Conservation (phyloP, 2,329 filamentous ascomycete species). For the Exophiala bonariae region DNA sequence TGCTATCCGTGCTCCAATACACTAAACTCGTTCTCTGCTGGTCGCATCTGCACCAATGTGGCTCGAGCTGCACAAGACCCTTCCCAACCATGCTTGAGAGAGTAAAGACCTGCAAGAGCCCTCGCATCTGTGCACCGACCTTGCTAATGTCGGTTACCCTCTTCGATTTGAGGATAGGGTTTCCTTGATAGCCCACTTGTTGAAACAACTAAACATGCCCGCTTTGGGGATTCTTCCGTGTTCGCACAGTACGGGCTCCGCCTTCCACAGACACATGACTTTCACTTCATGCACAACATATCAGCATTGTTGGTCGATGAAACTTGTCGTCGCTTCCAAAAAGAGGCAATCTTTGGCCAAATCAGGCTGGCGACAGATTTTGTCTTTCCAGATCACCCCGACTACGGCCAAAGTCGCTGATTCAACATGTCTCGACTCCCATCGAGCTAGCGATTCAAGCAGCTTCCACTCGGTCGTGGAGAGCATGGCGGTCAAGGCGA, state of each 20-base stretch:
- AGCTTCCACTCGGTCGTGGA: no score
- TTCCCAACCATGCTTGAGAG: no score
- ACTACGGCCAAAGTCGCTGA: background rate
- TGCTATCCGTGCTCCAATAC: constrained; percentile 1
- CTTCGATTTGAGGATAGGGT: no score
- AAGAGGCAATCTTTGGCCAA: background rate
- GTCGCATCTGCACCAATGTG: background rate
- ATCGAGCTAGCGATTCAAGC: background rate
- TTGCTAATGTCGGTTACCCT: no score
- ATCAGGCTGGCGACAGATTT: background rate
- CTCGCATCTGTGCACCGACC: no score
- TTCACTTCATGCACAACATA: constrained; percentile 22
- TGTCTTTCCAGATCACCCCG: no score
- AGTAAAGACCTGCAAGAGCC: no score
- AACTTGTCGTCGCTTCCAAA: constrained; percentile 17
- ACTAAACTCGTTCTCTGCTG: constrained; percentile 11
- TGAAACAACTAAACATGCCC: constrained; percentile 6
- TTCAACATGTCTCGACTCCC: constrained; percentile 6
- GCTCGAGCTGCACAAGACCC: no score
- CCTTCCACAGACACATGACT: constrained; percentile 16
- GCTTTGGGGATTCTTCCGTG: constrained; percentile 3
- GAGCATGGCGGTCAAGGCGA: no score
- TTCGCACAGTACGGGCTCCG: constrained; percentile 4
- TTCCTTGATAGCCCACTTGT: no score
- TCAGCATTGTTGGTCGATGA: constrained; percentile 17